Percentiles rank a stretch among this genome's conserved stretches.
Evolutionary conservation across 495 filamentous ascomycete species (phyloP).

Genomic region (Tuber borchii): DNA sequence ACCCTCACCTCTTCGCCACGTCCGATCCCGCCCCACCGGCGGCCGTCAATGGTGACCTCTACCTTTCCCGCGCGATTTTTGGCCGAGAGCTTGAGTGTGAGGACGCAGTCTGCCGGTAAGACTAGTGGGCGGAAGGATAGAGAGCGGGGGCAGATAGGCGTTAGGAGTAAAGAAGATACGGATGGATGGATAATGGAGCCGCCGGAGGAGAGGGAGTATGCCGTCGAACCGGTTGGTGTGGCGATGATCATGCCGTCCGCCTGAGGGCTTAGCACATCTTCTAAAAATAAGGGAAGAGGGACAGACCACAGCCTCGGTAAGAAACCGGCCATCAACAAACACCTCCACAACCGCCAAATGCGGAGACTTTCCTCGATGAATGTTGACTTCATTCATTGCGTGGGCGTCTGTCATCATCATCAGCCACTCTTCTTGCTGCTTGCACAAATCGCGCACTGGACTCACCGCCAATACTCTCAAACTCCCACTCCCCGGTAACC

Average conservation of each 20-base stretch:
- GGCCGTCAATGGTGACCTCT: constrained; percentile 83
- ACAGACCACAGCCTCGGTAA: constrained; percentile 71
- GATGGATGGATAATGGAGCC: constrained; percentile 94
- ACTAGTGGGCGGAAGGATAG: constrained; percentile 89
- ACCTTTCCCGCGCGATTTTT: constrained; percentile 77
- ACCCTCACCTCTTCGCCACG: constrained; percentile 81
- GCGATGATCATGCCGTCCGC: constrained; percentile 91
- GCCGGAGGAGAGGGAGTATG: constrained; percentile 84
- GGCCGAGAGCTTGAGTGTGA: constrained; percentile 72
- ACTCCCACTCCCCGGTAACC: constrained; percentile 37
- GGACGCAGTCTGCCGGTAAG: constrained; percentile 74
- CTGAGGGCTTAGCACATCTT: constrained; percentile 4
- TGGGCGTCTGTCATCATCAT: constrained; percentile 54
- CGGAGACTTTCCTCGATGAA: constrained; percentile 82
- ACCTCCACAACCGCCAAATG: constrained; percentile 88
- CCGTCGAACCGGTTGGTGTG: constrained; percentile 89
- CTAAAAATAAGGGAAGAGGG: neutral
- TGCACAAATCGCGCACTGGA: neutral
- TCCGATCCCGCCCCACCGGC: constrained; percentile 63
- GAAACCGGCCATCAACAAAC: constrained; percentile 70
- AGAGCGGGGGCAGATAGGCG: constrained; percentile 87
- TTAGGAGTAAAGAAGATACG: constrained; percentile 77
- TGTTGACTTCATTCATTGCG: constrained; percentile 90
- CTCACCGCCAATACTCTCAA: constrained; percentile 37
- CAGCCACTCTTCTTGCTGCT: constrained; percentile 30